Evolutionary conservation across 352 stramenopile genomes (phyloP).

Genomic region (Bremia lactucae): DNA sequence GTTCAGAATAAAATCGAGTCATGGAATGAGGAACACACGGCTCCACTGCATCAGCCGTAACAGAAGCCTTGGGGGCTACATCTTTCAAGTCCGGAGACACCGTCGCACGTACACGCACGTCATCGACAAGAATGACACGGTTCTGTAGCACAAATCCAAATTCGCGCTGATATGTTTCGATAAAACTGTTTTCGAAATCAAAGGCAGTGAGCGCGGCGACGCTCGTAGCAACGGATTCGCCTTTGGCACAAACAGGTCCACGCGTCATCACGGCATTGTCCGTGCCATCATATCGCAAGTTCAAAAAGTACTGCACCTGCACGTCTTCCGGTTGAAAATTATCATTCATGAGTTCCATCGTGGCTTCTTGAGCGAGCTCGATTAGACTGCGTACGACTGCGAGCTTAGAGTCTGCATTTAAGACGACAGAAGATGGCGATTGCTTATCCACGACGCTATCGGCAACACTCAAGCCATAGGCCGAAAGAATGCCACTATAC

Average conservation of each 20-base stretch:
- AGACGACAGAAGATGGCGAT: conserved; percentile 72
- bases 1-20: conserved; percentile 73
- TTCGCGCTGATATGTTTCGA: conserved; percentile 91
- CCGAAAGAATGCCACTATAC: conserved; percentile 97
- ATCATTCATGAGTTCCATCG: conserved; percentile 62
- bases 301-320: conserved; percentile 92
- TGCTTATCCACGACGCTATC: conserved; percentile 97
- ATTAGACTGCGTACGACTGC: conserved; percentile 35
- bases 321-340: conserved; percentile 87
- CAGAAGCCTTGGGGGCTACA: conserved; percentile 5
- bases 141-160: conserved; percentile 96
- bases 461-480: conserved; percentile 94
- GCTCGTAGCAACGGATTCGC: conserved; percentile 16
- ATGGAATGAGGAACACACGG: conserved; percentile 40
- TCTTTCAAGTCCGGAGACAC: conserved; percentile 72
- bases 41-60: conserved; percentile 11
- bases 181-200: conserved; percentile 84
- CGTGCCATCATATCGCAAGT: conserved; percentile 97
- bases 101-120: conserved; percentile 94
- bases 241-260: conserved; percentile 40
- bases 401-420: conserved; percentile 40
- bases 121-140: conserved; percentile 91
- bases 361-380: conserved; percentile 43
- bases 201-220: conserved; percentile 43
- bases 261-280: conserved; percentile 97